Percentiles rank a stretch among this genome's conserved stretches.
phyloP scores from a whole-genome alignment of 2,329 filamentous ascomycete genomes.

The Ceratocystis ficicola region DNA sequence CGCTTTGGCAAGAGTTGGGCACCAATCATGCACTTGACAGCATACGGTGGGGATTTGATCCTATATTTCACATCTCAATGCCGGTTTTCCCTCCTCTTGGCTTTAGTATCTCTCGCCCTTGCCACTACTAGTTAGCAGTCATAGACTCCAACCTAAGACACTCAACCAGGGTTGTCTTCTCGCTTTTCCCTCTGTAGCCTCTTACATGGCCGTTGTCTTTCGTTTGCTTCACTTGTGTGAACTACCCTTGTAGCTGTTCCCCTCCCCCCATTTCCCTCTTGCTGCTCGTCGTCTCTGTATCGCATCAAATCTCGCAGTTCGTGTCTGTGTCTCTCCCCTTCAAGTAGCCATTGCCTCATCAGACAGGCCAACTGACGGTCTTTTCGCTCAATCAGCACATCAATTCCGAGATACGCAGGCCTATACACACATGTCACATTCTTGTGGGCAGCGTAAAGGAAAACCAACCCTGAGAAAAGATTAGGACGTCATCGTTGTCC shows the following conservation, averaged over 20 bases:
- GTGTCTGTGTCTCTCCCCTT: conserved; percentile 5
- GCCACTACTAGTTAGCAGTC: too few species aligned
- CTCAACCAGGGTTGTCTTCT: not conserved
- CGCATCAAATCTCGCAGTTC: not conserved
- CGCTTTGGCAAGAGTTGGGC: conserved; percentile 3
- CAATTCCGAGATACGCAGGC: not conserved
- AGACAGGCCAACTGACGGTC: not conserved
- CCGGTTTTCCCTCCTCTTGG: not conserved
- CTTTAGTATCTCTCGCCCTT: not conserved
- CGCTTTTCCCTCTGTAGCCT: conserved; percentile 6
- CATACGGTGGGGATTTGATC: not conserved
- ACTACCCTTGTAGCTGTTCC: not conserved
- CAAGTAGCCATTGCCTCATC: not conserved
- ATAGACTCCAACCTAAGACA: too few species aligned
- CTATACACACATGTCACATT: not conserved
- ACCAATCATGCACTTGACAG: conserved; percentile 9
- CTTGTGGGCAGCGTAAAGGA: not conserved
- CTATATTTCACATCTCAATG: not conserved
- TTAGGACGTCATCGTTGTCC: conserved; percentile 3
- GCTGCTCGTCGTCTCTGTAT: not conserved
- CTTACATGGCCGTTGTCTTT: not conserved
- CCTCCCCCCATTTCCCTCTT: not conserved
- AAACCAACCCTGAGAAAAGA: not conserved
- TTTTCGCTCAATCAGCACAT: not conserved
- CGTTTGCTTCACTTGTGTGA: not conserved